Base-by-base conservation (phyloP, 352 stramenopile genomes). In the Peronosclerospora sorghi region DNA sequence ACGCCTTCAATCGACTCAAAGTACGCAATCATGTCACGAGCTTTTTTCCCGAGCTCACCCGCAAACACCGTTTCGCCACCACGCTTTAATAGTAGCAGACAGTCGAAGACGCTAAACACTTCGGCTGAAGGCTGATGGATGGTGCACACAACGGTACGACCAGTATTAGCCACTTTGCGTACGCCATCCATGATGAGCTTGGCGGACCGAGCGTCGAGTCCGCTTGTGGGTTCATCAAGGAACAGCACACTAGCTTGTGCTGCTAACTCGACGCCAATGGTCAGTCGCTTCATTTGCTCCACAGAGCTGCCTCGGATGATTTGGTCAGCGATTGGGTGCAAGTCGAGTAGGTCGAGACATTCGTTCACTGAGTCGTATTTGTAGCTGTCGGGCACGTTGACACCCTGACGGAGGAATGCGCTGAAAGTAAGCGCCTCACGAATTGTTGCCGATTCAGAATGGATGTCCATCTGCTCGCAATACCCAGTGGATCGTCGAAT, bases 61-160 rank as follows among this genome's bases (percentile, higher is more conserved):
- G 62, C 72, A 36, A 74, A 85, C 3, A 75, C 60, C 0, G 57
- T 74, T 35, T 57, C 45, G 6, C 73, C 71, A 68, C 44, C 50
- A 19, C 50, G 51, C 21, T 59, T 59, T 8, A 59, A 29, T 9
- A 59, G 35, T 10, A 59, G 7, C 34, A 59, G 15, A 37, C 40
- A 54, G 39, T 59, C 45, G 17, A 59, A 59, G 1, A 59, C 45
- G 23, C 38, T 71, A 35, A 96, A 95, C 1, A 95, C 75, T 37
- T 94, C 76, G 1, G 69, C 73, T 8, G 67, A 79, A 27, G 89
- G 89, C 61, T 97, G 89, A 57, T 97, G 86, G 57, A 97, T 97
- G 24, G 85, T 96, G 32, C 89, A 95, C 3, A 96, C 56, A 10
- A 97, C 60, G 1, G 75, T 90, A 12, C 70, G 57, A 0, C 81